Base-by-base conservation (phyloP, 371 early-diverging fungal genomes). In the Phascolomyces articulosus region DNA sequence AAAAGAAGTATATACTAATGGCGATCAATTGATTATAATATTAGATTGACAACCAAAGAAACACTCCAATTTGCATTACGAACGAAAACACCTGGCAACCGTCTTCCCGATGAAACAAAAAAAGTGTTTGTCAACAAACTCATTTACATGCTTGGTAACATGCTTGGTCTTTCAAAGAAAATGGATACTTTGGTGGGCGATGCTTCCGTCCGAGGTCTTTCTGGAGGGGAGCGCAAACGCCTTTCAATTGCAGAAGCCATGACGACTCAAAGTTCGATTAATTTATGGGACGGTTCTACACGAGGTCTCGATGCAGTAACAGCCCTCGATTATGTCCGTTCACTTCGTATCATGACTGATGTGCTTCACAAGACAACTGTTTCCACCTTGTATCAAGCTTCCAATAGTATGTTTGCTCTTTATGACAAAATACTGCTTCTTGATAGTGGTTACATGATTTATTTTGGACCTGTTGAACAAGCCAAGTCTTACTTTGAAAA, bases 251-350 rank as follows among this genome's bases (percentile, higher is more conserved):
- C 87, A 13, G 85, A 85, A 66, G 89, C 92, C 68, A 81, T 93
- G 15, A 75, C 91, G 9, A 77, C 87, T 20, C 73, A 73, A 55
- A 78, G 85, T 11, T 70, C 77, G 20, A 73, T 89, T 47, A 80
- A 86, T 38, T 77, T 88, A 48, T 84, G 89, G 79, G 91, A 92
- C 59, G 89, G 89, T 58, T 81, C 86, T 24, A 90, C 89, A 4
- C 84, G 82, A 44, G 93, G 92, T 40, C 70, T 93, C 29, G 95
- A 95, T 74, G 81, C 90, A 15, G 85, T 89, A 48, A 89, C 89
- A n/a, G 92, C 94, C 34, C 70, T 87, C 4, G 85, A 87, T 59
- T 85, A 85, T 51, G 68, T 87, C 13, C 70, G 79, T 54, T 77
- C 81, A 15, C 73, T 89, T 23, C 82, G 82, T 59, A 75, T 82